phyloP scores from a whole-genome alignment of 2,329 filamentous ascomycete species.

The Amphichorda felina region DNA sequence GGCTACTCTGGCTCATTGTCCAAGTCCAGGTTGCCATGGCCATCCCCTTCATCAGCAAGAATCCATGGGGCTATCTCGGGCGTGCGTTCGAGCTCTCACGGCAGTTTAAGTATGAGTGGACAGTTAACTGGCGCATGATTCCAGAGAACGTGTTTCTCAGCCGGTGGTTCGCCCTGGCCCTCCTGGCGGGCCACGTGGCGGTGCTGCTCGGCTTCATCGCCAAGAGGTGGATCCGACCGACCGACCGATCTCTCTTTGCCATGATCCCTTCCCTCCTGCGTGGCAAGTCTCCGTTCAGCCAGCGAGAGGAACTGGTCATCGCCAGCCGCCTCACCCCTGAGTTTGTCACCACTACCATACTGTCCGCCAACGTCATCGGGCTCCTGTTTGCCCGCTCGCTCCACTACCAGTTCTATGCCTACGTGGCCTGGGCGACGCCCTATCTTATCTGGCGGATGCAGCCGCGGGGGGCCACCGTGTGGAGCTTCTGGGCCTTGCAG shows the following conservation, averaged over 20 bases:
- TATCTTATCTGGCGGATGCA: constrained; percentile 76
- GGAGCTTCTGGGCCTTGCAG: constrained; percentile 62
- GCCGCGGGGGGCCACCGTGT: constrained; percentile 54
- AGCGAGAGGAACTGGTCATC: constrained; percentile 42
- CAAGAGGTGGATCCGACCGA: constrained; percentile 60
- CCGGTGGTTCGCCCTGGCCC: constrained; percentile 50
- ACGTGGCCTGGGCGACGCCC: constrained; percentile 80
- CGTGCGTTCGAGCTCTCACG: constrained; percentile 85
- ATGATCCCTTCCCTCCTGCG: constrained; percentile 35
- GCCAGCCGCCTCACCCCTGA: constrained; percentile 50
- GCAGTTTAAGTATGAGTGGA: constrained; percentile 95
- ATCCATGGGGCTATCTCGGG: constrained; percentile 60
- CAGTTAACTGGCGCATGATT: constrained; percentile 97
- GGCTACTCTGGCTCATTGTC: constrained; percentile 57
- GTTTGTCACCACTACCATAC: constrained; percentile 65
- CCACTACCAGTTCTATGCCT: constrained; percentile 93
- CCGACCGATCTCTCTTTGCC: constrained; percentile 38
- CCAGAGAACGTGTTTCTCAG: constrained; percentile 69
- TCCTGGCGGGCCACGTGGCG: constrained; percentile 53
- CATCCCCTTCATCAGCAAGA: constrained; percentile 56
- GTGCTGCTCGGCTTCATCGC: constrained; percentile 56
- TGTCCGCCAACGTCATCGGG: constrained; percentile 67
- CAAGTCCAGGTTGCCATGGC: constrained; percentile 63
- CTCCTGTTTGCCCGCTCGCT: constrained; percentile 78
- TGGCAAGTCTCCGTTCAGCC: constrained; percentile 30